phyloP scores from a whole-genome alignment of 805 yeast genomes.

The Myxozyma udenii region DNA sequence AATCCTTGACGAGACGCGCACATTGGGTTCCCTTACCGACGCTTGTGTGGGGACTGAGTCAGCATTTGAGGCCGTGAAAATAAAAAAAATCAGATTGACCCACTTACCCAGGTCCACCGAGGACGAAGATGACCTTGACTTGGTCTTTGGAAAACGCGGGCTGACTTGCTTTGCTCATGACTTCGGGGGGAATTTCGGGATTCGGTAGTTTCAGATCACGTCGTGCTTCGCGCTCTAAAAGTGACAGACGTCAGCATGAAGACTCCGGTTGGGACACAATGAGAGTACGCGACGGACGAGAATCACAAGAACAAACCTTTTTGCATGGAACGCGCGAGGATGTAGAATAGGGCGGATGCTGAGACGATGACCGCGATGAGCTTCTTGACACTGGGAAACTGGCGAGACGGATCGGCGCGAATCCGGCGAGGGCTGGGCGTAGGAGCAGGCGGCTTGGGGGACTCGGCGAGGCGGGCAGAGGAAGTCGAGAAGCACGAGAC shows the following conservation, averaged over 20 bases:
- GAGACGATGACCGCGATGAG: constrained; percentile 5
- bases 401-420: constrained; percentile 12
- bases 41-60: constrained; percentile 6
- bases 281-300: not conserved
- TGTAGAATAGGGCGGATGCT: constrained; percentile 11
- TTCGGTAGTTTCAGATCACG: constrained; percentile 23
- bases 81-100: constrained; percentile 37
- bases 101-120: constrained; percentile 85
- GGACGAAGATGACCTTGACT: constrained; percentile 78
- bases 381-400: constrained; percentile 13
- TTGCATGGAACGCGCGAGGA: constrained; percentile 16
- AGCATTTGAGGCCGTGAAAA: too few species aligned
- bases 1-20: constrained; percentile 74
- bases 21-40: constrained; percentile 98
- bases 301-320: constrained; percentile 4
- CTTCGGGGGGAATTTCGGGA: constrained; percentile 8
- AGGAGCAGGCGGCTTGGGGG: not conserved
- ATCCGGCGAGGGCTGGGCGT: not conserved
- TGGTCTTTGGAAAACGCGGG: constrained; percentile 60
- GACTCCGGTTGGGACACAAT: not conserved
- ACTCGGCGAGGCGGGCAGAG: constrained; percentile 1
- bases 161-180: not conserved
- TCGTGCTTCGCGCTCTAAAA: constrained; percentile 20
- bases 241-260: not conserved
- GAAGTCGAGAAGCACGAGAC: not conserved